Base-by-base conservation (phyloP, 768 basidiomycete genomes). In the Lactarius pseudohatsudake region DNA sequence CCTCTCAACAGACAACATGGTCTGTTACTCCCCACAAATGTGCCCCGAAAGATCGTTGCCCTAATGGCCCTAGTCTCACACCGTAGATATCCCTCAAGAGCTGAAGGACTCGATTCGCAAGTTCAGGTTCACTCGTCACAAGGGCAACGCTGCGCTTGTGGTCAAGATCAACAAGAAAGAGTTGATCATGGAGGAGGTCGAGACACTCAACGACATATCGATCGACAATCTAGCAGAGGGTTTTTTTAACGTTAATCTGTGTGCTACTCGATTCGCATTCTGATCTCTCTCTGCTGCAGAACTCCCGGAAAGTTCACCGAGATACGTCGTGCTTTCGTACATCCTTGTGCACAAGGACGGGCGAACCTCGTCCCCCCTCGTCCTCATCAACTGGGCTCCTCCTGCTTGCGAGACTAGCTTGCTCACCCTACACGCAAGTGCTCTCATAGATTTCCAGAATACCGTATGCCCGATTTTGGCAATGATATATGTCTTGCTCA, bases 151-250 rank as follows among this genome's bases (percentile, higher is more conserved):
- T 30, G 94, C 92, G 18, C 80, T 96, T 62, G 79, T 94, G 71
- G 87, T 96, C 77, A 96, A 95, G 85, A 92, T 96, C 78, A 89
- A 95, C 82, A 95, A 92, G 81, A 76, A 81, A 47, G 81, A 87
- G 72, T 83, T 96, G 65, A 73, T 86, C 70, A 90, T 97, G 89
- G 89, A 90, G 74, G 88, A 92, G 72, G 90, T 87, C 38, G 91
- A 94, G 62, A 86, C 88, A 73, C 88, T 91, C 70, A 87, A 90
- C 72, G 78, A 85, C 66, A 88, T 92, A 66, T 82, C 82, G 63
- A 85, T 94, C 64, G 90, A 91, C 71, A 92, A 96, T 18, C 85
- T 98, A 43, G 91, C 85, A n/a, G 89, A 94, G 78, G 94, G 94
- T 92, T 18, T 53, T 50, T 53, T 53, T 26, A 53, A 70, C 64